Evolutionary conservation across 129 eudicot genomes (phyloP).

Genomic region (Cynara cardunculus): DNA sequence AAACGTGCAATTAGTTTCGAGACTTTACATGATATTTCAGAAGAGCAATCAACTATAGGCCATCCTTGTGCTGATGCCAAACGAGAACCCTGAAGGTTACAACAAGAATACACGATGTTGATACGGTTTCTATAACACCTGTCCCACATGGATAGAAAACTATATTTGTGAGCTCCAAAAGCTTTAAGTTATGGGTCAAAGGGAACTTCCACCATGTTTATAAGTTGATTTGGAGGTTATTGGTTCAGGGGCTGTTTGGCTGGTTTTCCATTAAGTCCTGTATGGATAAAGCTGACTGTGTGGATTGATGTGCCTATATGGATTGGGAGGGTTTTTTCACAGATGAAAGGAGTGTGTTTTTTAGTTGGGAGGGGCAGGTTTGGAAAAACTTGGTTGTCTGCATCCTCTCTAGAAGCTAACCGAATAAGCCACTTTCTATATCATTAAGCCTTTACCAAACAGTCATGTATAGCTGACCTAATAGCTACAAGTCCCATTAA

Average conservation of each 20-base stretch:
- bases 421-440: no score
- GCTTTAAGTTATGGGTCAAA: not conserved
- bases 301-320: no score
- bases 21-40: conserved; percentile 58
- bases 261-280: no score
- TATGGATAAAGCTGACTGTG: no score
- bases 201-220: not conserved
- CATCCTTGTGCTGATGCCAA: conserved; percentile 70
- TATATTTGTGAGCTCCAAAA: not conserved
- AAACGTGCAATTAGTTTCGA: conserved; percentile 1
- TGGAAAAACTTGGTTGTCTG: no score
- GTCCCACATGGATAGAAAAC: not conserved
- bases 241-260: not conserved
- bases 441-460: no score
- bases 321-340: no score
- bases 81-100: conserved; percentile 68
- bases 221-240: not conserved
- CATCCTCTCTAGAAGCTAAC: no score
- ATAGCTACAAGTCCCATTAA: no score
- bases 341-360: no score
- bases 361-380: no score
- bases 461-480: no score
- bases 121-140: not conserved
- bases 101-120: conserved; percentile 5
- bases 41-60: conserved; percentile 64